Conservation (phyloP, 768 basidiomycete species). For the Tephrocybe sp. region DNA sequence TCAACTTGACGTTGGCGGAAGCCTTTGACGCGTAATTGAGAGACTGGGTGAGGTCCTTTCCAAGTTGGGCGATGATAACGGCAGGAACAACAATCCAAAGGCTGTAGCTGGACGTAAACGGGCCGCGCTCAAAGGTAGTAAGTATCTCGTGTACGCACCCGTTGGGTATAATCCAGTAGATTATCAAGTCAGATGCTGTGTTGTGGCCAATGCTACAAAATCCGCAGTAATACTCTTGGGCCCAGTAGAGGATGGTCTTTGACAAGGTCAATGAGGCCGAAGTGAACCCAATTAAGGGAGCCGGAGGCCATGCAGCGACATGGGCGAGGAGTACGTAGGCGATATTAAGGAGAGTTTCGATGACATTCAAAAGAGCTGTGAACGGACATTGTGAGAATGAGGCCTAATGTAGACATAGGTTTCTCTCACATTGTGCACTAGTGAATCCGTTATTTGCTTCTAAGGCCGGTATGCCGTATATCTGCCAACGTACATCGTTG, state of each 20-base stretch:
- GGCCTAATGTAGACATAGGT: neutral
- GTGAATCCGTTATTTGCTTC: conserved; percentile 75
- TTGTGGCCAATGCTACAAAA: conserved; percentile 81
- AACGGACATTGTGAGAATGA: neutral
- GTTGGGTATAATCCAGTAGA: conserved; percentile 77
- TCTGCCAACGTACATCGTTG: conserved; percentile 31
- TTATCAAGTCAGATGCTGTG: conserved; percentile 41
- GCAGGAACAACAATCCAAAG: conserved; percentile 78
- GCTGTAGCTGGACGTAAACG: conserved; percentile 32
- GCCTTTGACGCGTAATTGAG: conserved; percentile 31
- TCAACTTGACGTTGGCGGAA: conserved; percentile 19
- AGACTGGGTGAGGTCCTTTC: conserved; percentile 56
- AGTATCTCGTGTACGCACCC: conserved; percentile 46
- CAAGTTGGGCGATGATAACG: conserved; percentile 58
- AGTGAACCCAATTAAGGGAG: conserved; percentile 74
- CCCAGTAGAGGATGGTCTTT: conserved; percentile 84
- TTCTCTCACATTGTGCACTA: conserved; percentile 74
- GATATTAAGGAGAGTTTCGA: conserved; percentile 78
- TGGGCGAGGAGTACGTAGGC: conserved; percentile 77
- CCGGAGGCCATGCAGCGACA: conserved; percentile 56
- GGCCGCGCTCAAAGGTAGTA: neutral
- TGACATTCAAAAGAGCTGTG: conserved; percentile 73
- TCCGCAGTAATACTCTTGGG: conserved; percentile 77
- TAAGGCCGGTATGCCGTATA: conserved; percentile 74
- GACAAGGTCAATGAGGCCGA: conserved; percentile 76